Evolutionary conservation across 345 rosid genomes (phyloP).

Genomic region (Luvunga scandens): DNA sequence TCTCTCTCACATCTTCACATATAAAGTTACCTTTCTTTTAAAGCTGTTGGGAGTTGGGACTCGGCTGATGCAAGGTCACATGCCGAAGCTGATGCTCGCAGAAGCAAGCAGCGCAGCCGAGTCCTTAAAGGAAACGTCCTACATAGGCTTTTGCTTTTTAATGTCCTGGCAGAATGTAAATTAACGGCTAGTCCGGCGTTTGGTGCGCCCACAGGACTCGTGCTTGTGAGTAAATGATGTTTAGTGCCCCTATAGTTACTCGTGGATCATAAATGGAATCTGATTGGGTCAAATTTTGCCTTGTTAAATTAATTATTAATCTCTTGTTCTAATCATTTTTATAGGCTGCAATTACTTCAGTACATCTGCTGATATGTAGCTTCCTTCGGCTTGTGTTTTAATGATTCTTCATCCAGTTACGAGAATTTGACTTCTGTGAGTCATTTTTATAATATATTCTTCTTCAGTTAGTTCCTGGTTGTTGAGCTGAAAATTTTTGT

Average conservation of each 20-base stretch:
- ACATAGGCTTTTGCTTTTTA: neutral
- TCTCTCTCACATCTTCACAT: too few relatives aligned
- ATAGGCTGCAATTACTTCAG: too few relatives aligned
- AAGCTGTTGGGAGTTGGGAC: too few relatives aligned
- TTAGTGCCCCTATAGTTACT: neutral
- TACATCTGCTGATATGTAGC: too few relatives aligned
- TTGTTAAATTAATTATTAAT: neutral
- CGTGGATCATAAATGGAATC: neutral
- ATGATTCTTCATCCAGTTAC: neutral
- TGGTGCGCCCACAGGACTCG: conserved; percentile 14
- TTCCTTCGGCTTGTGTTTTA: neutral
- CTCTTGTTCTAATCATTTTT: neutral
- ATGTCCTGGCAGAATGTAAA: neutral
- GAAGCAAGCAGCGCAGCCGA: too few relatives aligned
- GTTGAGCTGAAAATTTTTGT: neutral
- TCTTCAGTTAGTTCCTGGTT: neutral
- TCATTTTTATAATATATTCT: neutral
- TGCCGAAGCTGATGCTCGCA: too few relatives aligned
- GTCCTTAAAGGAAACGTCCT: too few relatives aligned
- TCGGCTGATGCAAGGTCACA: too few relatives aligned
- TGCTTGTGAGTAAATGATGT: neutral
- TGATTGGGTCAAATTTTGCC: neutral
- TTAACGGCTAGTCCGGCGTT: conserved; percentile 31
- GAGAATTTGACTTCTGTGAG: neutral
- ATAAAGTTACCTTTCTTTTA: too few relatives aligned